Evolutionary conservation across 2,329 filamentous ascomycete species (phyloP).

Genomic region (Alternaria novae-zelandiae): DNA sequence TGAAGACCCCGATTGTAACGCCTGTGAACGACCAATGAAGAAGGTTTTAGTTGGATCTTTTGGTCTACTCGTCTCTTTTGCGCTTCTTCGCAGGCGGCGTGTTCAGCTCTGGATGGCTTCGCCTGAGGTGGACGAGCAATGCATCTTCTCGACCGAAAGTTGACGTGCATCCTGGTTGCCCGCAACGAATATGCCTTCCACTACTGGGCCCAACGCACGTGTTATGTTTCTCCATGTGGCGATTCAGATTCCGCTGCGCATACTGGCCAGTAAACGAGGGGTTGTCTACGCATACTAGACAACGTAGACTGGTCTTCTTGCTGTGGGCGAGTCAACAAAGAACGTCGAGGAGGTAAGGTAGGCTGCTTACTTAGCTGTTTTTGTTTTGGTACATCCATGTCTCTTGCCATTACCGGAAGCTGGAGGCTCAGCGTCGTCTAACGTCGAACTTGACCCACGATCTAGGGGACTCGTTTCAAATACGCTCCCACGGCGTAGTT

Average conservation of each 20-base stretch:
- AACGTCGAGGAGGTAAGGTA: rapidly evolving
- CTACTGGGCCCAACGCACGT: rapidly evolving
- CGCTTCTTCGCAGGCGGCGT: background rate
- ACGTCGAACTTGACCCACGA: too few relatives aligned
- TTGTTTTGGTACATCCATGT: background rate
- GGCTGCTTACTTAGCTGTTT: background rate
- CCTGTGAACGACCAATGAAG: background rate
- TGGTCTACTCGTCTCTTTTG: background rate
- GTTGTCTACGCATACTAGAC: background rate
- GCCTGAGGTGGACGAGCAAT: background rate
- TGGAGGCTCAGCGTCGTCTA: background rate
- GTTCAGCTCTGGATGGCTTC: background rate
- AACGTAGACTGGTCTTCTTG: background rate
- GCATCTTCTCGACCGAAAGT: background rate
- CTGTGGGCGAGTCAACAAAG: background rate
- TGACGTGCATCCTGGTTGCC: background rate
- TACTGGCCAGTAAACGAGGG: background rate
- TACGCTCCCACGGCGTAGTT: background rate
- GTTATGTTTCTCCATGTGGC: background rate
- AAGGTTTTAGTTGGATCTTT: background rate
- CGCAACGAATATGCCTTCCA: background rate
- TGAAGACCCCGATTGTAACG: background rate
- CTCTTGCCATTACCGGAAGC: background rate
- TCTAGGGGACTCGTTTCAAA: background rate
- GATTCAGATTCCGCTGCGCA: background rate